A percentile compares a stretch with the other conserved stretches of the same genome.
Conservation (phyloP, 2,329 filamentous ascomycete species). For the Coniochaeta ligniaria region DNA sequence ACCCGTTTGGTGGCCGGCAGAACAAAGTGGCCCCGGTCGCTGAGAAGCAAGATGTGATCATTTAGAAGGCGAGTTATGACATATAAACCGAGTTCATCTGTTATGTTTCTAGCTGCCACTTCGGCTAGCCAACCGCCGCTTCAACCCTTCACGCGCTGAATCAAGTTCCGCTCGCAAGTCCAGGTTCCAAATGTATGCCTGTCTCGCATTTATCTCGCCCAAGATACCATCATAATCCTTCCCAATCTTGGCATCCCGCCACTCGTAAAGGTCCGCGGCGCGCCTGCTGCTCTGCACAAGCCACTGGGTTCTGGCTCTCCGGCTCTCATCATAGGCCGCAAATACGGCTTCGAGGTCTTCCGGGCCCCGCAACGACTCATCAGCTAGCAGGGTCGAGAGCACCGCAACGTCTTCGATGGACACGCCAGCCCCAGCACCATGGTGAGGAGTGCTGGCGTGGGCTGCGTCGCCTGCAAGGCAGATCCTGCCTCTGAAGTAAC, state of each 20-base stretch:
- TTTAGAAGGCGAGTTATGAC: not conserved
- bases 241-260: conserved; percentile 28
- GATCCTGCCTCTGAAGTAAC: conserved; percentile 33
- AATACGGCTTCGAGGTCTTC: conserved; percentile 36
- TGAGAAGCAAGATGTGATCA: not conserved
- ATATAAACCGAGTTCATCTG: not conserved
- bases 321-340: conserved; percentile 39
- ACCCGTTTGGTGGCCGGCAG: not conserved
- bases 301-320: conserved; percentile 40
- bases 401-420: conserved; percentile 46
- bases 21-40: not conserved
- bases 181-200: conserved; percentile 27
- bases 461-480: conserved; percentile 55
- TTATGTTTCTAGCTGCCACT: not conserved
- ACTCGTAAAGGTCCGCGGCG: conserved; percentile 35
- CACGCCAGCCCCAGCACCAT: conserved; percentile 51
- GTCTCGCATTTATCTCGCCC: conserved; percentile 22
- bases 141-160: conserved; percentile 27
- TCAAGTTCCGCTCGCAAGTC: conserved; percentile 26
- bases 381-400: conserved; percentile 36
- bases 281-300: conserved; percentile 42
- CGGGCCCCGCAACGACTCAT: conserved; percentile 23
- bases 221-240: conserved; percentile 24
- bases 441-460: conserved; percentile 53
- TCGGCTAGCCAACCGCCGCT: not conserved